Base-by-base conservation (phyloP, 176 grass and related monocot genomes). In the Puya raimondii region DNA sequence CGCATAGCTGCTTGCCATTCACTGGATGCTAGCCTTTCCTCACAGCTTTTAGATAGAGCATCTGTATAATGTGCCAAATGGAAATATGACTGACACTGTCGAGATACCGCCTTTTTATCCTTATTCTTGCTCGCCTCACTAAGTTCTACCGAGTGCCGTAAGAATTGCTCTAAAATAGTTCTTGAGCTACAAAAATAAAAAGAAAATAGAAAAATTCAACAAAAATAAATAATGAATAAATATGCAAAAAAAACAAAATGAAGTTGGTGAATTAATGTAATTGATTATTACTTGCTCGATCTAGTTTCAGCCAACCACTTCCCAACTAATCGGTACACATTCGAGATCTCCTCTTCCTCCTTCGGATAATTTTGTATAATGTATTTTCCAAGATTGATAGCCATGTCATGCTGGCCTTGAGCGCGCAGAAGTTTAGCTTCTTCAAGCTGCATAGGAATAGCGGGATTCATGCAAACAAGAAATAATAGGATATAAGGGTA, bases 261-360 rank as follows among this genome's bases (percentile, higher is more conserved):
- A 15, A 59, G 15, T 59, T 18, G 15, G 54, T 59, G 10, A 10
- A 59, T 8, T 17, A 59, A 6, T 17, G 15, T 17, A 59, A 59
- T 4, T 20, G 20, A 17, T 59, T 56, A 68, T 84, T 96, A 91
- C 91, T 91, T 88, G 92, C 92, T 96, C 23, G 83, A 96, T 86
- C 88, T 83, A 88, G 92, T 96, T 91, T 96, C 88, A 78, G 88
- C 92, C 72, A 96, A 76, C 92, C 92, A 96, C 77, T 96, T 96
- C 50, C 92, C 92, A 49, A 96, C 85, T 71, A 96, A 79, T 53
- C 88, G 85, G 50, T 89, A 91, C 50, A 91, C 88, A 86, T 89
- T 87, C 75, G 92, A 82, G 48, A 91, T 66, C 21, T 82, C 58
- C 69, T 86, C 90, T 75, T 73, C 85, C 59, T 73, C 85, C 59